Evolutionary conservation across 2,329 filamentous ascomycete genomes (phyloP).

Genomic region (Cercospora beticola): DNA sequence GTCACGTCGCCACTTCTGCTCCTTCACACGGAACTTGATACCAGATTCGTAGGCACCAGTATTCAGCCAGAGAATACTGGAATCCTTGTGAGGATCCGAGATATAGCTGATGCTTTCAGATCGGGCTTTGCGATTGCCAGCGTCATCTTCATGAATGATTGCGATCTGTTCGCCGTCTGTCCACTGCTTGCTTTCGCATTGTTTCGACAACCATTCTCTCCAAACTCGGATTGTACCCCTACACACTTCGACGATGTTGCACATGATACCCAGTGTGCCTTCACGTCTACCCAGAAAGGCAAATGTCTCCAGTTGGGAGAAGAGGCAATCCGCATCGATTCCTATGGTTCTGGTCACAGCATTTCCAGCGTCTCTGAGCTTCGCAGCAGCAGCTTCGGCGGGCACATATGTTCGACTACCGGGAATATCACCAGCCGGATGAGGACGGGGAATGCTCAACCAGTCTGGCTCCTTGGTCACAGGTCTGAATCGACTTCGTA

Average conservation of each 20-base stretch:
- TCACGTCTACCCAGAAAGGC: conserved; percentile 68
- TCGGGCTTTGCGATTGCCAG: conserved; percentile 12
- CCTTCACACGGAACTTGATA: conserved; percentile 63
- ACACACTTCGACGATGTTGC: conserved; percentile 64
- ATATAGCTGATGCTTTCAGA: conserved; percentile 27
- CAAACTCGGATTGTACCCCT: conserved; percentile 70
- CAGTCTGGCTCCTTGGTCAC: conserved; percentile 54
- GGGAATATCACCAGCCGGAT: conserved; percentile 51
- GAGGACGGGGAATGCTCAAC: conserved; percentile 39
- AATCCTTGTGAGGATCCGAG: conserved; percentile 37
- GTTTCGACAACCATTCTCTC: conserved; percentile 66
- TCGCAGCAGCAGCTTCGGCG: conserved; percentile 21
- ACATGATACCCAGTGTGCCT: conserved; percentile 60
- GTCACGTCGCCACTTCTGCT: conserved; percentile 48
- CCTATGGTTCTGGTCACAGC: conserved; percentile 59
- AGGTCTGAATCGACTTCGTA: conserved; percentile 73
- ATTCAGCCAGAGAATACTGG: conserved; percentile 67
- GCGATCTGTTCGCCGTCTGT: conserved; percentile 33
- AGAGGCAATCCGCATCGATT: conserved; percentile 69
- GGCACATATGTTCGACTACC: conserved; percentile 44
- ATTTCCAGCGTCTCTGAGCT: conserved; percentile 20
- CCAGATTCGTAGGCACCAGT: conserved; percentile 60
- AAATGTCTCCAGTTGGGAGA: conserved; percentile 70
- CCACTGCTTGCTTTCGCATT: conserved; percentile 37
- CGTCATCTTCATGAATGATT: conserved; percentile 28